Base-by-base conservation (phyloP, 2,329 filamentous ascomycete genomes). In the Colletotrichum gigasporum region DNA sequence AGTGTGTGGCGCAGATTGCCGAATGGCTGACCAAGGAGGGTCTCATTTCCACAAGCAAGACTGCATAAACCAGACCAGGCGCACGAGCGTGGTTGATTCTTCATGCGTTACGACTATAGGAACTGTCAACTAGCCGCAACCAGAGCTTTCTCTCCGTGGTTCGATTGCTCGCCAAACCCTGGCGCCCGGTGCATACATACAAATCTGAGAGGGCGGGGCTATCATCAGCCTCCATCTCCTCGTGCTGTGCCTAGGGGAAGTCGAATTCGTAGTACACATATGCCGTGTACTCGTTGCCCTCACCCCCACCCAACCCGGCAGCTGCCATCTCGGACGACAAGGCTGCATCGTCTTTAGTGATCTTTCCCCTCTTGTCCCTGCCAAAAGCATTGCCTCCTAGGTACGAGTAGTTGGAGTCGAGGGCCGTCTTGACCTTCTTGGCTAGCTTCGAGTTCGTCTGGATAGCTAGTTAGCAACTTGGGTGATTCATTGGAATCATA, bases 251-350 rank as follows among this genome's bases (percentile, higher is more conserved):
- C 51, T 68, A 83, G 30, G 84, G 83, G 61, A 98, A 89, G 74
- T 96, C 92, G 75, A 98, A 92, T 76, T 97, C 93, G 80, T 98
- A 99, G 83, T 94, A 97, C 74, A 98, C 96, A 79, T 96, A 99
- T 39, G 96, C 91, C 65, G 93, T 96, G 82, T 98, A 99, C 76
- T 97, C 94, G 70, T 87, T 84, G 56, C 90, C 90, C 63, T 94
- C 92, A 16, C 87, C 88, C 41, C 87, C 86, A 22, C 83, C 85
- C 51, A 90, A 76, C 24, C 88, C 91, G 4, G 90, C 90, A 3
- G 91, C 90, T 39, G 93, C 92, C 86, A 97, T 92, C 71, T 98
- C 95, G 35, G 89, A 91, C 41, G 91, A 89, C 73, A 92, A 79
- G 26, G 88, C 83, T 12, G 90, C 89, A 72, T 98, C 95, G 74